These are phyloP conservation scores for Brassica hybrid DNA, from an alignment of 441 rosid genomes.

Conservation along the genomic window DNA sequence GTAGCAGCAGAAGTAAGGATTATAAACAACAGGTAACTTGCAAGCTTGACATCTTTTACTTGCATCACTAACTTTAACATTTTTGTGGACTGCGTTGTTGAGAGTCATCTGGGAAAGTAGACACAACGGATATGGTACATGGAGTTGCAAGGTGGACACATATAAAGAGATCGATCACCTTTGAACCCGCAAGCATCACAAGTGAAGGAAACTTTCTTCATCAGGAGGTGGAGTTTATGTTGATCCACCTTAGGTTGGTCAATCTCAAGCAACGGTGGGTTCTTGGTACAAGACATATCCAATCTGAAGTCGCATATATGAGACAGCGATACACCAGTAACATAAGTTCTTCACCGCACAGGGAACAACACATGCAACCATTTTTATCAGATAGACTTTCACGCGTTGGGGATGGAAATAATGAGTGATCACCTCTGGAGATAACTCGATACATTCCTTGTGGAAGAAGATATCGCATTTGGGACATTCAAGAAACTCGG, in stretches of 20 bases:
- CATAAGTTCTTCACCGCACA: background rate
- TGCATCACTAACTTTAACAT: background rate
- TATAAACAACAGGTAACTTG: background rate
- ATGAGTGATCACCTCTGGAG: background rate
- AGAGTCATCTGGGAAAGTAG: too few species aligned
- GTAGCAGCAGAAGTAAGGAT: background rate
- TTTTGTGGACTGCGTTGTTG: background rate
- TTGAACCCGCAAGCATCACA: background rate
- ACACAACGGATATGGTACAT: background rate
- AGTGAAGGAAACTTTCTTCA: background rate
- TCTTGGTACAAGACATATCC: background rate
- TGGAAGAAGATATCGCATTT: background rate
- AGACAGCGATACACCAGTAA: background rate
- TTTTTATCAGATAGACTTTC: background rate
- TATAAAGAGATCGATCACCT: background rate
- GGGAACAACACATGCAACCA: background rate
- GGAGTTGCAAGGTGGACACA: background rate
- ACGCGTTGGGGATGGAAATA: background rate
- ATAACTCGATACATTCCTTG: background rate
- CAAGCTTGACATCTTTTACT: background rate
- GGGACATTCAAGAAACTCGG: background rate
- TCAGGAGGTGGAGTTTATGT: slow-evolving; percentile 1
- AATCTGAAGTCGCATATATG: background rate
- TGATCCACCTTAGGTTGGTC: background rate
- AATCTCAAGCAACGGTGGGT: background rate